Evolutionary conservation across 2,329 filamentous ascomycete species (phyloP).

Genomic region (Neurospora sp.): DNA sequence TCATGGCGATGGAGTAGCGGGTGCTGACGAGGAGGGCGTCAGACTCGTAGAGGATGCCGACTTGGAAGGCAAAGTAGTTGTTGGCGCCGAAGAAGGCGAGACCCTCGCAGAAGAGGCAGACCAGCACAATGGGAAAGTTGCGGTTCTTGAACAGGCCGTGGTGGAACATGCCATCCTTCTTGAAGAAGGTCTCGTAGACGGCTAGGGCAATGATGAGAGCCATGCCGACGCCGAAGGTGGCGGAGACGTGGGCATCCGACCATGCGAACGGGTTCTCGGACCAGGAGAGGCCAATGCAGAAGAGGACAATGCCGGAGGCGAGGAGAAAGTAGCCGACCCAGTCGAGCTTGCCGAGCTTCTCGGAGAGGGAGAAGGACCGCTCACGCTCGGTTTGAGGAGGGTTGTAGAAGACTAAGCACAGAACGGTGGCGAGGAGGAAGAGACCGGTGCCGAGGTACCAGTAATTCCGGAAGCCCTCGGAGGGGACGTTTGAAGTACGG

Average conservation of each 20-base stretch:
- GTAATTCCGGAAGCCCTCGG: constrained; percentile 25
- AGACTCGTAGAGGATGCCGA: constrained; percentile 25
- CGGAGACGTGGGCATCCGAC: constrained; percentile 25
- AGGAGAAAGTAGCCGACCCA: constrained; percentile 29
- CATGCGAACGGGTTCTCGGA: constrained; percentile 28
- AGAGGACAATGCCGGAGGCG: constrained; percentile 25
- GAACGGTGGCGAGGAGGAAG: constrained; percentile 19
- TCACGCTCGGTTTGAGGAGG: constrained; percentile 22
- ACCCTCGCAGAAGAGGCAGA: constrained; percentile 28
- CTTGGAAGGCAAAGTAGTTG: constrained; percentile 31
- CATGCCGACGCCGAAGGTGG: constrained; percentile 26
- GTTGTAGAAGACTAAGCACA: constrained; percentile 24
- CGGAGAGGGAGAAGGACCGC: constrained; percentile 15
- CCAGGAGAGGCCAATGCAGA: constrained; percentile 28
- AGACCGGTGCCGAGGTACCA: constrained; percentile 25
- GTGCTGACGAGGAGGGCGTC: constrained; percentile 23
- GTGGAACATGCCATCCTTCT: constrained; percentile 31
- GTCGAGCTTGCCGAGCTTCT: constrained; percentile 28
- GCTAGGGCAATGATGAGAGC: constrained; percentile 18
- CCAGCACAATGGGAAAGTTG: constrained; percentile 27
- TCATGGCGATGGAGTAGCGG: constrained; percentile 25
- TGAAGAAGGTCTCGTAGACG: constrained; percentile 25
- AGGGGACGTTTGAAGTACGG: constrained; percentile 18
- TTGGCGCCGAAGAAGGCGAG: constrained; percentile 30
- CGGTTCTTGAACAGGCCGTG: constrained; percentile 27